A percentile compares a stretch with the other conserved stretches of the same genome.
Conservation (phyloP, 2,329 filamentous ascomycete genomes). For the Trichoderma polysporum region DNA sequence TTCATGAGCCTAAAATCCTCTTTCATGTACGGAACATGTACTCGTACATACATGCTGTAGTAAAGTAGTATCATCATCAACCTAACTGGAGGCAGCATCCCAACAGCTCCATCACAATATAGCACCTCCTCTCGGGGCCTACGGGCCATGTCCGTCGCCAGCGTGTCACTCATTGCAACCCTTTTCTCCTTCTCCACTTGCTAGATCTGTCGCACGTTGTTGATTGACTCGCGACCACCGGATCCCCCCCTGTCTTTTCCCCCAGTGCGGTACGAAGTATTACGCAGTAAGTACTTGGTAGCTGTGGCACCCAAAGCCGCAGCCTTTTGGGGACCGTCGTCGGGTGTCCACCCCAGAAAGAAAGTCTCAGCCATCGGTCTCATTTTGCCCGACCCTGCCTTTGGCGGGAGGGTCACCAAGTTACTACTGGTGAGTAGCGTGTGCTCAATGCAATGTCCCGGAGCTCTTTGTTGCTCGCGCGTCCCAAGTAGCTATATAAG, state of each 20-base stretch:
- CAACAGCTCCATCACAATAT: neutral
- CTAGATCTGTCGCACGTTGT: slow-evolving; percentile 20
- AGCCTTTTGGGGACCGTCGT: slow-evolving; percentile 1
- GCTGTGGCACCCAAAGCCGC: neutral
- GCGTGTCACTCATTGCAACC: slow-evolving; percentile 19
- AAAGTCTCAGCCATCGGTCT: slow-evolving; percentile 18
- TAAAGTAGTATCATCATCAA: neutral
- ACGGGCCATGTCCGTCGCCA: slow-evolving; percentile 15
- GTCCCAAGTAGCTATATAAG: slow-evolving; percentile 1
- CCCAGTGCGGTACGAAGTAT: slow-evolving; percentile 8
- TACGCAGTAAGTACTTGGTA: neutral
- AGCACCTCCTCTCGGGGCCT: slow-evolving; percentile 1
- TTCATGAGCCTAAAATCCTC: slow-evolving; percentile 5
- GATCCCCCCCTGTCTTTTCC: neutral
- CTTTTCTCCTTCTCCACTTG: slow-evolving; percentile 10
- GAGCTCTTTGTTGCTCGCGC: neutral
- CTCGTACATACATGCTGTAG: neutral
- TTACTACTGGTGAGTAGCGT: too few relatives aligned
- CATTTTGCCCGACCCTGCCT: slow-evolving; percentile 18
- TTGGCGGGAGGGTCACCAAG: neutral
- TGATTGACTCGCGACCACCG: slow-evolving; percentile 20
- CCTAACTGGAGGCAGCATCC: neutral
- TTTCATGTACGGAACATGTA: neutral
- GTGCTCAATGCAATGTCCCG: neutral
- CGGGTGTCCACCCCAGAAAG: neutral